Percentiles rank a stretch among this genome's conserved stretches.
These are phyloP conservation scores for Sistotremastrum niveocremeum DNA, from an alignment of 768 basidiomycete genomes.

Conservation along the genomic window DNA sequence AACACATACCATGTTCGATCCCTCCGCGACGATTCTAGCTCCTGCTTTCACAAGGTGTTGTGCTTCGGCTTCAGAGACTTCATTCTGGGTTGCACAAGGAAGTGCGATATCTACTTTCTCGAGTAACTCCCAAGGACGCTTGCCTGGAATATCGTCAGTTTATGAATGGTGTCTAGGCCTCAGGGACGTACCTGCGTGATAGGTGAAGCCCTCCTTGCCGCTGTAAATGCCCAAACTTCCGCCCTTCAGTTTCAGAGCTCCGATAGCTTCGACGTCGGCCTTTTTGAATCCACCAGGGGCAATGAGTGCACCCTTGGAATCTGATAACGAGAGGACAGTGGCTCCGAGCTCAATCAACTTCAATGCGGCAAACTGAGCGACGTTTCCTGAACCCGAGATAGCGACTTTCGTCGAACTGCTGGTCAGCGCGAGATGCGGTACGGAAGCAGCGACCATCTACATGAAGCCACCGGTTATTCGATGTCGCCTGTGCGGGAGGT, in stretches of 20 bases:
- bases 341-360: conserved; percentile 69
- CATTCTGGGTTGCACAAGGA: conserved; percentile 63
- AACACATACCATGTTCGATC: conserved; percentile 48
- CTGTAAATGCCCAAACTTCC: conserved; percentile 29
- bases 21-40: conserved; percentile 58
- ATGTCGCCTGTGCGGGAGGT: background rate
- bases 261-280: conserved; percentile 38
- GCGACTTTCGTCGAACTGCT: conserved; percentile 36
- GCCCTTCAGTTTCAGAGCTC: conserved; percentile 40
- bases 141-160: conserved; percentile 22
- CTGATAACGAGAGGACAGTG: conserved; percentile 56
- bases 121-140: conserved; percentile 57
- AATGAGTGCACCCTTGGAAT: conserved; percentile 60
- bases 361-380: conserved; percentile 62
- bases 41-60: conserved; percentile 57
- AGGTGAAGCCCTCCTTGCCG: conserved; percentile 28
- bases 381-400: conserved; percentile 59
- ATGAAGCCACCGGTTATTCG: background rate
- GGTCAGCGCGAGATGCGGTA: conserved; percentile 40
- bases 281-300: conserved; percentile 42
- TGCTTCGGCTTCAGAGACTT: conserved; percentile 56
- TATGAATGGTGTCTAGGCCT: conserved; percentile 6
- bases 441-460: conserved; percentile 44
- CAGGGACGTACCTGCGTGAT: conserved; percentile 27
- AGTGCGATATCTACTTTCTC: conserved; percentile 50